Conservation (phyloP, 441 rosid genomes). For the Geranium incanum region DNA sequence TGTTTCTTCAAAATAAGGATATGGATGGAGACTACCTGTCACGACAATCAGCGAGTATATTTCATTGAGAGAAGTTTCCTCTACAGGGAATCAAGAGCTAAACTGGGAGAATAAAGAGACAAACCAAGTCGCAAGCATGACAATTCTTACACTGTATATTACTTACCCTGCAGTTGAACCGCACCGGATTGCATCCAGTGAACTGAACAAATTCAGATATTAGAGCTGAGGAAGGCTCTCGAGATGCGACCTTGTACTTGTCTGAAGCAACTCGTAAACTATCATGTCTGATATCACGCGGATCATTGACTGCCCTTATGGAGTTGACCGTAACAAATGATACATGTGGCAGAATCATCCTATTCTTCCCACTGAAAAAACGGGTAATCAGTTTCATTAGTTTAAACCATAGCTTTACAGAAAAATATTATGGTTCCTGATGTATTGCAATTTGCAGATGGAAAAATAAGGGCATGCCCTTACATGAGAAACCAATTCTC, state of each 20-base stretch:
- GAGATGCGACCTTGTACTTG: conserved; percentile 19
- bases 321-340: conserved; percentile 57
- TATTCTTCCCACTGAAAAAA: conserved; percentile 40
- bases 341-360: conserved; percentile 47
- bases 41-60: conserved; percentile 18
- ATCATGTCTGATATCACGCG: conserved; percentile 16
- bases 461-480: not conserved
- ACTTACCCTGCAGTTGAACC: conserved; percentile 59
- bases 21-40: conserved; percentile 54
- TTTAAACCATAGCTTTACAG: not conserved
- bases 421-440: not conserved
- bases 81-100: not conserved
- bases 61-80: not conserved
- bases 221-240: conserved; percentile 34
- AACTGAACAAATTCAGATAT: conserved; percentile 35
- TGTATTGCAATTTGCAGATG: not conserved
- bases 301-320: conserved; percentile 31
- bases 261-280: conserved; percentile 19
- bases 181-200: conserved; percentile 29
- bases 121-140: not conserved
- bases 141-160: conserved; percentile 15
- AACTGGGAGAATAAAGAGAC: not conserved
- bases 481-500: not conserved
- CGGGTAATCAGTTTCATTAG: not conserved
- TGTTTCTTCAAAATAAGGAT: conserved; percentile 51